These are phyloP conservation scores for Irpex sp. DNA, from an alignment of 1,284 basidiomycete species.

Conservation along the genomic window DNA sequence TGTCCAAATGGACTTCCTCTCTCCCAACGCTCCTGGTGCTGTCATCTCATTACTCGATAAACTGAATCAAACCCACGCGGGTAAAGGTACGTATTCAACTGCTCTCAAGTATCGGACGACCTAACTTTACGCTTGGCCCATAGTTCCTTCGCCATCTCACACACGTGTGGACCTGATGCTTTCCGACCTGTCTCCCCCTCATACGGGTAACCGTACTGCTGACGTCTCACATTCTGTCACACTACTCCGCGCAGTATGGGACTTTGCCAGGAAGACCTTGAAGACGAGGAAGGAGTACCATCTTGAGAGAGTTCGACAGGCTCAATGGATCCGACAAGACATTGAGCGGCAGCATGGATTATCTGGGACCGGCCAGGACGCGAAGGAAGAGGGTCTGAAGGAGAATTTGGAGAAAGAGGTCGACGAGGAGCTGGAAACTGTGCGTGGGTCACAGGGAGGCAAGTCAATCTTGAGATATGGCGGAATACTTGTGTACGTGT, in stretches of 20 bases:
- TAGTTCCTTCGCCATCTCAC: slow-evolving; percentile 18
- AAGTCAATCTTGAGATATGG: slow-evolving; percentile 29
- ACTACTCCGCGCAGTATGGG: slow-evolving; percentile 19
- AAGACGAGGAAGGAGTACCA: neutral
- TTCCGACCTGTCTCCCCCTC: slow-evolving; percentile 77
- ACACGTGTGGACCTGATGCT: slow-evolving; percentile 68
- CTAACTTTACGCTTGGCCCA: neutral
- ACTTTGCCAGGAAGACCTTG: slow-evolving; percentile 28
- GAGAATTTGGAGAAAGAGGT: neutral
- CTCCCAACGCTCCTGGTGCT: slow-evolving; percentile 42
- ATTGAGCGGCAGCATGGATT: neutral
- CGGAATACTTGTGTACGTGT: slow-evolving; percentile 64
- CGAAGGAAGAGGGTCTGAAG: neutral
- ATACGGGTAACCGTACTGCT: slow-evolving; percentile 54
- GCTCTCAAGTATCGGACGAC: neutral
- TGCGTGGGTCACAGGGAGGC: neutral
- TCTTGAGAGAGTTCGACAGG: neutral
- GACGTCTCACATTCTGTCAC: slow-evolving; percentile 33
- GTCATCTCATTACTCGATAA: slow-evolving; percentile 45
- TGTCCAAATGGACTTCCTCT: slow-evolving; percentile 77
- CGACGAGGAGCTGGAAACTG: neutral
- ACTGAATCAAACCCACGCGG: slow-evolving; percentile 17
- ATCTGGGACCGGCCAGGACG: neutral
- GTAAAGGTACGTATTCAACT: neutral
- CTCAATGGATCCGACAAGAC: neutral